A percentile compares a stretch with the other conserved stretches of the same genome.
phyloP scores from a whole-genome alignment of 2,329 filamentous ascomycete genomes.

The Verticillium nubilum region DNA sequence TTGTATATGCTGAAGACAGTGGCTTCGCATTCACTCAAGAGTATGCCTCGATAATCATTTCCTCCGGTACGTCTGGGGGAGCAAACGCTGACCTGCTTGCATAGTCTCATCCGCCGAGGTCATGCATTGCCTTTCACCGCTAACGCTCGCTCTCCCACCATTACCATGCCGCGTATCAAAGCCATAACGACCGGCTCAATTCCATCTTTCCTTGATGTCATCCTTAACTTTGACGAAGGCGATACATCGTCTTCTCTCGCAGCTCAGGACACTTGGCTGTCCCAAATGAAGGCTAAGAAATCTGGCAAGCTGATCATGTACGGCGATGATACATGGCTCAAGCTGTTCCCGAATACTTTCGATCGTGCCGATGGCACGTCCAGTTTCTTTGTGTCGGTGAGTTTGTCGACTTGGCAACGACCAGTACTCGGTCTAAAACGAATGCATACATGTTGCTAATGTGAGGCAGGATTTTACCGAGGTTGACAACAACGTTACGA shows the following conservation, averaged over 20 bases:
- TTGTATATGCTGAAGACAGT: constrained; percentile 77
- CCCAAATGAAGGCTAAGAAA: constrained; percentile 74
- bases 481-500: constrained; percentile 95
- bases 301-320: constrained; percentile 84
- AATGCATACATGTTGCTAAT: not conserved
- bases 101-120: constrained; percentile 76
- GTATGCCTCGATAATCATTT: constrained; percentile 36
- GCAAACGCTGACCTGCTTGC: not conserved
- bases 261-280: constrained; percentile 90
- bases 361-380: constrained; percentile 85
- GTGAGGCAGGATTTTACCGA: constrained; percentile 82
- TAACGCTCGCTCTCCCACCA: constrained; percentile 91
- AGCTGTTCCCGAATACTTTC: constrained; percentile 88
- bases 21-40: constrained; percentile 86
- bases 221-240: constrained; percentile 91
- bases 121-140: constrained; percentile 89
- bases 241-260: constrained; percentile 86
- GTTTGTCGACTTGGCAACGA: constrained; percentile 26
- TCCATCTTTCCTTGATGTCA: constrained; percentile 95
- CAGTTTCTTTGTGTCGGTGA: constrained; percentile 95
- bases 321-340: constrained; percentile 97
- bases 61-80: not conserved
- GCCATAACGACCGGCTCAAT: constrained; percentile 96
- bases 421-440: not conserved
- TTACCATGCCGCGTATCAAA: constrained; percentile 97